A percentile compares a stretch with the other conserved stretches of the same genome.
Conservation (phyloP, 2,329 filamentous ascomycete genomes). For the Aspergillus proliferans region DNA sequence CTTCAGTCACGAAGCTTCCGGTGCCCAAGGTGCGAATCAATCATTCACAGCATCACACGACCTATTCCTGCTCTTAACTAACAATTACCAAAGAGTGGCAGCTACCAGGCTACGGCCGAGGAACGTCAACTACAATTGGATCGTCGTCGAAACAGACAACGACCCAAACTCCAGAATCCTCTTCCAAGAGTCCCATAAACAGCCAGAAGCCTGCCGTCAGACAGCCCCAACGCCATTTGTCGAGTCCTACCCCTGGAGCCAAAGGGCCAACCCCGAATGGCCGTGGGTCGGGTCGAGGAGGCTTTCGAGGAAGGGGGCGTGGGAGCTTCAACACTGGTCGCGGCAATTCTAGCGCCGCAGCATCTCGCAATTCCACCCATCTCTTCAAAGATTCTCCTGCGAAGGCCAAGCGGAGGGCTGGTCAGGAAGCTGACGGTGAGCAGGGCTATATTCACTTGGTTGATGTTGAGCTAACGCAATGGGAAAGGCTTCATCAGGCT, state of each 20-base stretch:
- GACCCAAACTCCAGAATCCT: not conserved
- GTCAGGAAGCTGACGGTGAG: constrained; percentile 13
- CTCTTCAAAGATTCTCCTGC: constrained; percentile 18
- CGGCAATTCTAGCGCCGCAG: not conserved
- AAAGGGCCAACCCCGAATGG: not conserved
- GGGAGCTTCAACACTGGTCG: constrained; percentile 3
- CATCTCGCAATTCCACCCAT: constrained; percentile 4
- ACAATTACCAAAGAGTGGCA: constrained; percentile 15
- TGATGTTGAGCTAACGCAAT: not conserved
- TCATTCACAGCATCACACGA: not conserved
- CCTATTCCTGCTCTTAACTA: not conserved
- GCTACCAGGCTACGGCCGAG: constrained; percentile 16
- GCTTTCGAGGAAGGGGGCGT: constrained; percentile 5
- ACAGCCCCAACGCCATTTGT: not conserved
- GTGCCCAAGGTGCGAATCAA: constrained; percentile 17
- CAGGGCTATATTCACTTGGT: not conserved
- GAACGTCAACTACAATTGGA: not conserved
- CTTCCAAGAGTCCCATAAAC: not conserved
- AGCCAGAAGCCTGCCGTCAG: not conserved
- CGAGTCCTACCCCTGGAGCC: not conserved
- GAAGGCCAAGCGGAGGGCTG: constrained; percentile 20
- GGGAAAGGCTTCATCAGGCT: constrained; percentile 10
- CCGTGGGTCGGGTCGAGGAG: not conserved
- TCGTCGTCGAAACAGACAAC: not conserved
- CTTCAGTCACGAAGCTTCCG: constrained; percentile 15